Evolutionary conservation across 1,139 yeast genomes (phyloP).

Genomic region (Geotrichum siamense): DNA sequence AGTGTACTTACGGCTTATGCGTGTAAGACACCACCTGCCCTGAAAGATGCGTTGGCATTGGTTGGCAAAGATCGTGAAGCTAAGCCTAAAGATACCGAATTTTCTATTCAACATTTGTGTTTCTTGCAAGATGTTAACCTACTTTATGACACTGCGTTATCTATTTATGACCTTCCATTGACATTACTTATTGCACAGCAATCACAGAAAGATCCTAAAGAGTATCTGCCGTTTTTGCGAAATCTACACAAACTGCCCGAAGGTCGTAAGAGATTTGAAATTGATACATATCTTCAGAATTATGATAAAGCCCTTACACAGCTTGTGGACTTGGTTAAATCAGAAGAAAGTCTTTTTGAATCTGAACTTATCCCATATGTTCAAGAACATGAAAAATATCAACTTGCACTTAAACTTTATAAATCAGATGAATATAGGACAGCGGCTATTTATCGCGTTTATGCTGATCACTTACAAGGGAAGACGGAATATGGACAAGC

Average conservation of each 20-base stretch:
- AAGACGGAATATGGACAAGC: slow-evolving; percentile 54
- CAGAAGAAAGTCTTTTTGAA: slow-evolving; percentile 35
- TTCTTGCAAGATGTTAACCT: slow-evolving; percentile 85
- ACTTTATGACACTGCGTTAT: slow-evolving; percentile 71
- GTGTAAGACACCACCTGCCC: slow-evolving; percentile 81
- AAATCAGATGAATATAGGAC: slow-evolving; percentile 48
- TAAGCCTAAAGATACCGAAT: slow-evolving; percentile 38
- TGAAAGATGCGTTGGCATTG: slow-evolving; percentile 61
- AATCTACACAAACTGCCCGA: slow-evolving; percentile 61
- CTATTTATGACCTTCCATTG: slow-evolving; percentile 73
- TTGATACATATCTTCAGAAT: slow-evolving; percentile 71
- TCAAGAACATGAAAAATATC: slow-evolving; percentile 65
- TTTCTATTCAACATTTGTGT: slow-evolving; percentile 72
- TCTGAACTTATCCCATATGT: slow-evolving; percentile 63
- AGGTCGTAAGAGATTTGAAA: slow-evolving; percentile 61
- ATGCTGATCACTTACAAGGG: slow-evolving; percentile 56
- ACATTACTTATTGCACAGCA: slow-evolving; percentile 86
- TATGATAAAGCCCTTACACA: slow-evolving; percentile 62
- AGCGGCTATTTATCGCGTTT: slow-evolving; percentile 48
- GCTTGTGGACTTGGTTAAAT: slow-evolving; percentile 45
- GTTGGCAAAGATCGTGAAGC: slow-evolving; percentile 42
- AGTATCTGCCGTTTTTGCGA: slow-evolving; percentile 87
- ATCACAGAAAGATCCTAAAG: slow-evolving; percentile 96
- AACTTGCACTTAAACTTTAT: slow-evolving; percentile 57
- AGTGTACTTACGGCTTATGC: slow-evolving; percentile 87